These are phyloP conservation scores for Phaeosphaeria sp. DNA, from an alignment of 2,329 filamentous ascomycete genomes.

Conservation along the genomic window DNA sequence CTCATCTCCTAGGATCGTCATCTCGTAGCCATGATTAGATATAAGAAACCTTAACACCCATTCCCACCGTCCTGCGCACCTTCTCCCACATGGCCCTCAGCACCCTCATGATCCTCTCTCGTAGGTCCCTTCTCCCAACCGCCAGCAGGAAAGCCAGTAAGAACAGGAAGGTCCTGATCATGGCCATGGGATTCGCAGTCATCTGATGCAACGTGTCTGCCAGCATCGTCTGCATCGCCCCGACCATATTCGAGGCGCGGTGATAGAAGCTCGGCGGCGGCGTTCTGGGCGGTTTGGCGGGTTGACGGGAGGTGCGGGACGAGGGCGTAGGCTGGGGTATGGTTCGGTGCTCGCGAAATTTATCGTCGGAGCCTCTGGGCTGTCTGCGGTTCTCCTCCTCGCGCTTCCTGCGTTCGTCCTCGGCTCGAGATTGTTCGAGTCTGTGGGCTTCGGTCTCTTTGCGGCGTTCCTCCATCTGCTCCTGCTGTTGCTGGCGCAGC, in stretches of 20 bases:
- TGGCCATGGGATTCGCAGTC: constrained; percentile 61
- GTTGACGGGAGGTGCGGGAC: constrained; percentile 31
- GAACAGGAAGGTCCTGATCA: constrained; percentile 75
- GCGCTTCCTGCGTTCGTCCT: constrained; percentile 50
- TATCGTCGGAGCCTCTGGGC: constrained; percentile 41
- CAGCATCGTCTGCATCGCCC: constrained; percentile 57
- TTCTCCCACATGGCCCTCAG: constrained; percentile 79
- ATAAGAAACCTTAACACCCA: constrained; percentile 84
- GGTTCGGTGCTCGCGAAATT: constrained; percentile 33
- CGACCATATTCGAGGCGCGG: constrained; percentile 55
- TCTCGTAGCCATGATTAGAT: neutral
- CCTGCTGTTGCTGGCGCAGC: constrained; percentile 66
- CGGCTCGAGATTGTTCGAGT: constrained; percentile 49
- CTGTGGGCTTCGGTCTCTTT: constrained; percentile 48
- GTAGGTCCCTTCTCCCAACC: constrained; percentile 75
- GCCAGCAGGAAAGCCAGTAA: constrained; percentile 78
- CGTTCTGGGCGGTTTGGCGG: constrained; percentile 39
- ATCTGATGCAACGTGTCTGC: constrained; percentile 60
- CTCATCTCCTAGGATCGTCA: neutral
- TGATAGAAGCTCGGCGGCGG: constrained; percentile 48
- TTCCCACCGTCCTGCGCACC: constrained; percentile 82
- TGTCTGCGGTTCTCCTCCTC: constrained; percentile 48
- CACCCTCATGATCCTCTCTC: constrained; percentile 75
- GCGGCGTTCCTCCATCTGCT: constrained; percentile 60
- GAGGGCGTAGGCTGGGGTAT: constrained; percentile 12